These are phyloP conservation scores for Emergomyces pasteurianus DNA, from an alignment of 2,329 filamentous ascomycete species.

Conservation along the genomic window DNA sequence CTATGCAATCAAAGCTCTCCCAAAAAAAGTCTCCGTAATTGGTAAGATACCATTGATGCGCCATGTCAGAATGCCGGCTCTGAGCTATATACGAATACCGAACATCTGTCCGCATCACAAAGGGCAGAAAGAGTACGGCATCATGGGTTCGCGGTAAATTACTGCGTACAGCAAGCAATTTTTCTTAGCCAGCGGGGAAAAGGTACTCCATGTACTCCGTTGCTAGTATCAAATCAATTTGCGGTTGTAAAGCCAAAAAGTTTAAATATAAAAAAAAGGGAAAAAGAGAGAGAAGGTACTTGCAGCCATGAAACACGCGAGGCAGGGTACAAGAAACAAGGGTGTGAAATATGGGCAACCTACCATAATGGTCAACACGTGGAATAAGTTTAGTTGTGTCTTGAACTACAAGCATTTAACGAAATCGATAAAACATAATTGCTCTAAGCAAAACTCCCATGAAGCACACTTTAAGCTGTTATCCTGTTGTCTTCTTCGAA, in stretches of 20 bases:
- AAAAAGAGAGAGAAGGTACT: not conserved
- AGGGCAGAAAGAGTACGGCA: not conserved
- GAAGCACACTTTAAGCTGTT: too few species aligned
- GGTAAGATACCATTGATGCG: not conserved
- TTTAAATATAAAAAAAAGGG: too few species aligned
- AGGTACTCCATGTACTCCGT: too few species aligned
- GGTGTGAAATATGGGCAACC: not conserved
- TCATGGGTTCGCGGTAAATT: not conserved
- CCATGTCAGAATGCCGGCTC: not conserved
- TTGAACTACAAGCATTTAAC: too few species aligned
- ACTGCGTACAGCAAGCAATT: not conserved
- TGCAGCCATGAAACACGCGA: not conserved
- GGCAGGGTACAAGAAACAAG: not conserved
- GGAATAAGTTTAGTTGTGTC: not conserved
- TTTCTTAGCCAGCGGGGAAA: too few species aligned
- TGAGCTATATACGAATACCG: not conserved
- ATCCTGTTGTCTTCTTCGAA: too few species aligned
- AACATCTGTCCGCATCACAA: not conserved
- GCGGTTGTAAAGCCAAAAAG: not conserved
- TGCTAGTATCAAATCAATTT: not conserved
- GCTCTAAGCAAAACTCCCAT: too few species aligned
- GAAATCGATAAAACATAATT: not conserved
- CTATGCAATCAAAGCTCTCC: not conserved
- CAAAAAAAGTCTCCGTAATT: not conserved
- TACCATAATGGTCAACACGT: not conserved